Evolutionary conservation across 768 basidiomycete genomes (phyloP).

Genomic region (Favolaschia claudopus): DNA sequence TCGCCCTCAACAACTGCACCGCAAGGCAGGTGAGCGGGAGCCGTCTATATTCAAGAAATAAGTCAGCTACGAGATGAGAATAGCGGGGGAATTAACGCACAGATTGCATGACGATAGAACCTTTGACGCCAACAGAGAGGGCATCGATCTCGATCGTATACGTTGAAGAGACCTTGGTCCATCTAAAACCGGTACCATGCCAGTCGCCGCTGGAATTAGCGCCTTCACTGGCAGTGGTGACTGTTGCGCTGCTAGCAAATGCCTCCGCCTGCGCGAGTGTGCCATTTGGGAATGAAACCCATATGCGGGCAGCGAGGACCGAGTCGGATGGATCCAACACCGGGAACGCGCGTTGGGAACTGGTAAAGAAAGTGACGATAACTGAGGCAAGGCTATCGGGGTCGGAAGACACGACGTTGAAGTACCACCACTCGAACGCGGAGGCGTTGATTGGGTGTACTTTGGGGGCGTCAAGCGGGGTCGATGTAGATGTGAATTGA

Average conservation of each 20-base stretch:
- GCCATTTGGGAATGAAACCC: slow-evolving; percentile 12
- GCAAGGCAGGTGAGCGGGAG: slow-evolving; percentile 27
- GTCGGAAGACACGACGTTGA: slow-evolving; percentile 27
- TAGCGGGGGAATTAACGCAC: not conserved
- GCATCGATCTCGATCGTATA: slow-evolving; percentile 21
- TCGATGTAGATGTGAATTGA: not conserved
- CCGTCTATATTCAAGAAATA: not conserved
- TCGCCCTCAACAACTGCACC: slow-evolving; percentile 5
- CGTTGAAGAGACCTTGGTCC: not conserved
- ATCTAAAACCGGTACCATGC: slow-evolving; percentile 24
- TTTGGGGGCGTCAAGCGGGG: slow-evolving; percentile 23
- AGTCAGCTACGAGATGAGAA: not conserved
- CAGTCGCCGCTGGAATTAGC: slow-evolving; percentile 21
- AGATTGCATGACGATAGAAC: slow-evolving; percentile 11
- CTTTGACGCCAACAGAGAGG: slow-evolving; percentile 13
- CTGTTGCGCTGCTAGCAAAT: slow-evolving; percentile 14
- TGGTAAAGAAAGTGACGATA: slow-evolving; percentile 25
- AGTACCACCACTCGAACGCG: slow-evolving; percentile 31
- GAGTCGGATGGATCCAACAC: not conserved
- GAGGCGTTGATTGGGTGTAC: slow-evolving; percentile 20
- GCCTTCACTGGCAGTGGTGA: slow-evolving; percentile 1
- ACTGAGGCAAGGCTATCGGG: slow-evolving; percentile 14
- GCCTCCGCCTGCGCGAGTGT: not conserved
- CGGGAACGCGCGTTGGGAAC: slow-evolving; percentile 14
- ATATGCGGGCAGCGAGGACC: not conserved